A percentile compares a stretch with the other conserved stretches of the same genome.
Conservation (phyloP, 768 basidiomycete genomes). For the Terana coerulea region DNA sequence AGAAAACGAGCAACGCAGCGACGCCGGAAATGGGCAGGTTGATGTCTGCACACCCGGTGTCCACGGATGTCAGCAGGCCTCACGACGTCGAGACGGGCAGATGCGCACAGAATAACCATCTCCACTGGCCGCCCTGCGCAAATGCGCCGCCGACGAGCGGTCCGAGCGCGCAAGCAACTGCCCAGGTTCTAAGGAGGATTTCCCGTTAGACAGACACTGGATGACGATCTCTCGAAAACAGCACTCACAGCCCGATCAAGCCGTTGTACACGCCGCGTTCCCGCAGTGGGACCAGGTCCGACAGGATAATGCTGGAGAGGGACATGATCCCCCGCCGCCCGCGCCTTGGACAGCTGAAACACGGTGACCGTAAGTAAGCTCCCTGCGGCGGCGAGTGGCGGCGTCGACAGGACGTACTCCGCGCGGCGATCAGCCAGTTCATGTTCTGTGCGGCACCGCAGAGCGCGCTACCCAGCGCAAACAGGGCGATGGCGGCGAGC, state of each 20-base stretch:
- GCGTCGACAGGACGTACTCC: slow-evolving; percentile 18
- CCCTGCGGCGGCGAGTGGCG: not conserved
- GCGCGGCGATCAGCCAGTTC: slow-evolving; percentile 32
- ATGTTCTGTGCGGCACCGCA: slow-evolving; percentile 32
- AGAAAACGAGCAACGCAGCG: slow-evolving; percentile 13
- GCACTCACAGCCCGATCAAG: slow-evolving; percentile 25
- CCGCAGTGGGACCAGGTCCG: slow-evolving; percentile 32
- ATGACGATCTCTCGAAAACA: not conserved
- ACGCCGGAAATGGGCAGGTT: slow-evolving; percentile 24
- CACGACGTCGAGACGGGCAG: not conserved
- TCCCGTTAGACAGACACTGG: not conserved
- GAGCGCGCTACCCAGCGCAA: slow-evolving; percentile 33
- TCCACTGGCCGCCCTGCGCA: slow-evolving; percentile 20
- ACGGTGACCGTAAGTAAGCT: not conserved
- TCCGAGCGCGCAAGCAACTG: slow-evolving; percentile 18
- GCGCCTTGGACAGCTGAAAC: slow-evolving; percentile 23
- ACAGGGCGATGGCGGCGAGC: slow-evolving; percentile 21
- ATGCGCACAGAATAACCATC: slow-evolving; percentile 29
- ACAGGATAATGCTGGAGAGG: slow-evolving; percentile 30
- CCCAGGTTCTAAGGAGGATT: slow-evolving; percentile 11
- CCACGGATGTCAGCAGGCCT: not conserved
- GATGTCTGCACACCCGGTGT: slow-evolving; percentile 13
- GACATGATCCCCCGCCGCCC: slow-evolving; percentile 26
- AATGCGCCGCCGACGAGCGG: slow-evolving; percentile 24
- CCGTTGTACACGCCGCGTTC: slow-evolving; percentile 32